Evolutionary conservation across 208 protist genomes (phyloP).

Genomic region (Wallacemonas sp.): DNA sequence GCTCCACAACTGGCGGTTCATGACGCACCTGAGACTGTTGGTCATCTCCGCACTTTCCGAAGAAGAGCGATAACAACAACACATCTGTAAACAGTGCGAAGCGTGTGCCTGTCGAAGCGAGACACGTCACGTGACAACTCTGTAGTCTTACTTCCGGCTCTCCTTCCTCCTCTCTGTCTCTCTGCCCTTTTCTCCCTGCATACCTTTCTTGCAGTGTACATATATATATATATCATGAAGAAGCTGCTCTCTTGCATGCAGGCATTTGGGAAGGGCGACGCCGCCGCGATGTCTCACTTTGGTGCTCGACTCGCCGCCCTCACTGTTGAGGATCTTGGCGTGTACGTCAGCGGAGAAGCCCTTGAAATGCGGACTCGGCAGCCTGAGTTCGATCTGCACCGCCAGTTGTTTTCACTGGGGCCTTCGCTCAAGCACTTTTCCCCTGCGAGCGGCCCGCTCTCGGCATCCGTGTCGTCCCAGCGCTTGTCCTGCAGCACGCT

Average conservation of each 20-base stretch:
- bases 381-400: neutral
- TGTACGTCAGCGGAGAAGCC: slow-evolving; percentile 33
- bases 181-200: too few species aligned
- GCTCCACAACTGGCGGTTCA: too few species aligned
- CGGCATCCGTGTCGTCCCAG: neutral
- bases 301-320: slow-evolving; percentile 24
- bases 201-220: neutral
- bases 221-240: slow-evolving; percentile 19
- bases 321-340: slow-evolving; percentile 37
- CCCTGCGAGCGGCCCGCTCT: neutral
- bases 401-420: neutral
- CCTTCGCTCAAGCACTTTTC: neutral
- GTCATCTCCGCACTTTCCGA: too few species aligned
- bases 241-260: slow-evolving; percentile 26
- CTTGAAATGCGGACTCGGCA: neutral
- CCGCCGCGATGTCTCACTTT: neutral
- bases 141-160: too few species aligned
- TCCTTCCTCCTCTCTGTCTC: too few species aligned
- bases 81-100: too few species aligned
- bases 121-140: too few species aligned
- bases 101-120: too few species aligned
- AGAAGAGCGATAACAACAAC: too few species aligned
- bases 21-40: too few species aligned
- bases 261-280: neutral
- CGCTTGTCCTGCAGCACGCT: slow-evolving; percentile 62